Evolutionary conservation across 495 filamentous ascomycete species (phyloP), one percentile per base, ranked within the genome.

Genomic region (Aspergillus steynii): DNA sequence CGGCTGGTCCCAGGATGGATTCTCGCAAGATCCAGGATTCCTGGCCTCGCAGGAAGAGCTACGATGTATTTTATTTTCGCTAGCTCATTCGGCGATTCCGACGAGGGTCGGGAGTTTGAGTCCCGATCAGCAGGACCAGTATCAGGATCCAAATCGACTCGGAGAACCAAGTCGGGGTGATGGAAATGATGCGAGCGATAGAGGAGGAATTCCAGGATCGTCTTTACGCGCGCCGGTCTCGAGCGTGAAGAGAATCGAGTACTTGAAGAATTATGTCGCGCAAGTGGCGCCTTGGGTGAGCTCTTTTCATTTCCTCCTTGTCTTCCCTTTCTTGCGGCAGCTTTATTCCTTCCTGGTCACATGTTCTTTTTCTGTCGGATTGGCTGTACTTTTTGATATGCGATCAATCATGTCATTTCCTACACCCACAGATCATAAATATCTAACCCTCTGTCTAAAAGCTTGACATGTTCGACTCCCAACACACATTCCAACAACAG

Each of bases 401-500:
- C 20, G 20, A 34, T 9, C 5, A 3, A 34, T 34, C 31, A 27
- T 27, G 50, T 20, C 12, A 27, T 20, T 20, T 20, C 20, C 20
- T 29, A 28, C 25, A 47, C 42, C 34, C 28, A 9, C 4, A n/a
- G 7, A 27, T 47, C 20, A 56, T 56, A 29, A 20, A n/a, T 9
- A 48, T 45, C 55, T 58, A 55, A 63, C 52, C 26, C 2, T 25
- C 14, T 29, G 25, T 25, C 6, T 25, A 25, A n/a, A 51, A 77
- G 78, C 78, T 83, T 4, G 80, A 83, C 59, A 83, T 79, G 77
- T 82, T 83, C 56, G 80, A 83, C 56, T 74, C 71, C 26, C 67
- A 72, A 47, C 73, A 70, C 47, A 72, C 70, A 7, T 81, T 81
- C 61, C 72, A 72, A 15, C 64, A 77, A 1, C 74, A 81, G 49